These are phyloP conservation scores for Suillus variegatus DNA, from an alignment of 768 basidiomycete genomes.

Conservation along the genomic window DNA sequence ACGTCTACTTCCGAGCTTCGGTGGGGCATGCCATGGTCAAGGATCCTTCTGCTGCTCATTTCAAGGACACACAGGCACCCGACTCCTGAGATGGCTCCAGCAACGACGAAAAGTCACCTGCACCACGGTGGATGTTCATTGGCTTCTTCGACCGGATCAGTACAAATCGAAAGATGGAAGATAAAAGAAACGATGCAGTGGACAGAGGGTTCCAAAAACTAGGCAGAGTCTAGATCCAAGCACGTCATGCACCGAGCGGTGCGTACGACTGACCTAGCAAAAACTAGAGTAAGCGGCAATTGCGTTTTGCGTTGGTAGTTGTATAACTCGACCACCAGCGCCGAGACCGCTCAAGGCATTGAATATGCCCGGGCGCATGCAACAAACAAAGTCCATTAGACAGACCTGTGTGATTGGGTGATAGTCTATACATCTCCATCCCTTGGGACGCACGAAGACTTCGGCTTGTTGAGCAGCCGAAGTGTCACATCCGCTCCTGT, in stretches of 20 bases:
- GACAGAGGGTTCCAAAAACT: slow-evolving; percentile 74
- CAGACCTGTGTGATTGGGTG: slow-evolving; percentile 51
- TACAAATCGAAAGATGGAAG: slow-evolving; percentile 1
- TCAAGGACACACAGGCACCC: slow-evolving; percentile 71
- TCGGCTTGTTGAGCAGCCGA: slow-evolving; percentile 15
- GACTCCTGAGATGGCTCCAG: slow-evolving; percentile 78
- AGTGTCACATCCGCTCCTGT: neutral
- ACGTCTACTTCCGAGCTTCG: slow-evolving; percentile 73
- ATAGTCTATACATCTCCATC: slow-evolving; percentile 54
- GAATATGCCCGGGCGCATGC: slow-evolving; percentile 53
- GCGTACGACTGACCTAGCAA: slow-evolving; percentile 55
- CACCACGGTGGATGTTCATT: slow-evolving; percentile 66
- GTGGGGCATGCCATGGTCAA: slow-evolving; percentile 84
- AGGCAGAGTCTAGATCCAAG: slow-evolving; percentile 78
- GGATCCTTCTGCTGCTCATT: slow-evolving; percentile 86
- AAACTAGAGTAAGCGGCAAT: slow-evolving; percentile 62
- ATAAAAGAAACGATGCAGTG: slow-evolving; percentile 53
- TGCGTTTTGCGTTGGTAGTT: slow-evolving; percentile 64
- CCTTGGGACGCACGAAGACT: slow-evolving; percentile 43
- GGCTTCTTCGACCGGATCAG: slow-evolving; percentile 44
- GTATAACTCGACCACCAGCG: slow-evolving; percentile 67
- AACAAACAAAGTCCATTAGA: slow-evolving; percentile 64
- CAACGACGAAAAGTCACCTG: slow-evolving; percentile 61
- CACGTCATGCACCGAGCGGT: slow-evolving; percentile 60
- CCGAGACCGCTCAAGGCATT: slow-evolving; percentile 76